These are phyloP conservation scores for Rhododendron williamsianum DNA, from an alignment of 148 eudicot genomes.

Conservation along the genomic window DNA sequence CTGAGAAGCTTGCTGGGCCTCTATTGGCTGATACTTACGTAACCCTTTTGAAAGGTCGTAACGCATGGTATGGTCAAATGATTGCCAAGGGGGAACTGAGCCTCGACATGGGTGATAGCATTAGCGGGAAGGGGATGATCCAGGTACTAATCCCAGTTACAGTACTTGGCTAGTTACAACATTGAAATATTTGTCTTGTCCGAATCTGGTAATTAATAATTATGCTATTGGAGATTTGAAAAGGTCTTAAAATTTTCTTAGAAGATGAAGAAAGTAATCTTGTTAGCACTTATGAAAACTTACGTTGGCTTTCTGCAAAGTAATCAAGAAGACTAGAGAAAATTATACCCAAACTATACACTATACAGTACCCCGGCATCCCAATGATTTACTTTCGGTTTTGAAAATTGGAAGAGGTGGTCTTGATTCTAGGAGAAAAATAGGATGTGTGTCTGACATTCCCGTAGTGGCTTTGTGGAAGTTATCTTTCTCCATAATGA, in stretches of 20 bases:
- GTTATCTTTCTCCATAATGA: not conserved
- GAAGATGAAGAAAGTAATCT: not conserved
- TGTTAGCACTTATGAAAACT: not conserved
- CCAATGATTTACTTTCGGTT: not conserved
- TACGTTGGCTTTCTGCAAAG: not conserved
- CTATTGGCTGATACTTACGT: conserved; percentile 92
- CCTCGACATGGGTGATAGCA: conserved; percentile 96
- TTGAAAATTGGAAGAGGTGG: not conserved
- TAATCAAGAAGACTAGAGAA: not conserved
- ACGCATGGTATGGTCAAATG: conserved; percentile 99
- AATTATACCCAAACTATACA: not conserved
- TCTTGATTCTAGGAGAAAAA: not conserved
- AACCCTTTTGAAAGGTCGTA: conserved; percentile 86
- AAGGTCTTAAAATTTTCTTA: not conserved
- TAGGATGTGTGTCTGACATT: not conserved
- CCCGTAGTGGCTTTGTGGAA: not conserved
- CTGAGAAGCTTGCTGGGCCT: conserved; percentile 98
- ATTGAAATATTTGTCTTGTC: not conserved
- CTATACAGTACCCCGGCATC: not conserved
- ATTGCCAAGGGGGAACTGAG: conserved; percentile 86
- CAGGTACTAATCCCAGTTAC: conserved; percentile 42
- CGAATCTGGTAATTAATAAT: not conserved
- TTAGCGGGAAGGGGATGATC: conserved; percentile 93
- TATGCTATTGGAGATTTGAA: not conserved
- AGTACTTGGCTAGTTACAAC: not conserved